phyloP scores from a whole-genome alignment of 2,329 filamentous ascomycete species.

The Tolypocladium paradoxum region DNA sequence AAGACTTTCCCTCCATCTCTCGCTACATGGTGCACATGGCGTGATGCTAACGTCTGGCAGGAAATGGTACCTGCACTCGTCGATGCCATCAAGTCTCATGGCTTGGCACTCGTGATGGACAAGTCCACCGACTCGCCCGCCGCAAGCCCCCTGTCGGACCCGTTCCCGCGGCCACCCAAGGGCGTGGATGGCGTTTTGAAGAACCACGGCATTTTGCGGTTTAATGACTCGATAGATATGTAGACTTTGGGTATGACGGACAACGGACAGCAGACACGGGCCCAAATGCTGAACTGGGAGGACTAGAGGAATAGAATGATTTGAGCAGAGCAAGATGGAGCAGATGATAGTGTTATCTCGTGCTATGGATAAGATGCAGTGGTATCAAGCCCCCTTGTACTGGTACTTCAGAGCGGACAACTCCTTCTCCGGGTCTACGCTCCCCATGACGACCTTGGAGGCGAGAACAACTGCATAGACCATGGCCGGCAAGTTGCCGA shows the following conservation, averaged over 20 bases:
- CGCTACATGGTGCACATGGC: no score
- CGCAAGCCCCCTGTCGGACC: constrained; percentile 29
- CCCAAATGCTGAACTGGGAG: not conserved
- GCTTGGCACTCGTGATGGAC: constrained; percentile 84
- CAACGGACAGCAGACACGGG: not conserved
- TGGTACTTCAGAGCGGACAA: constrained; percentile 51
- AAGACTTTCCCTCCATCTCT: constrained; percentile 24
- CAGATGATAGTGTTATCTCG: no score
- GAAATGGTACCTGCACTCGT: constrained; percentile 88
- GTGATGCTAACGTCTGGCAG: constrained; percentile 32
- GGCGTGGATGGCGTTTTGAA: constrained; percentile 82
- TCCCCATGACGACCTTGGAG: constrained; percentile 55
- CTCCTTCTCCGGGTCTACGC: constrained; percentile 57
- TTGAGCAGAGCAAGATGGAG: not conserved
- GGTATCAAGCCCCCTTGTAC: constrained; percentile 51
- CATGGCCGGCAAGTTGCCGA: constrained; percentile 41
- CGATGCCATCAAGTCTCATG: constrained; percentile 88
- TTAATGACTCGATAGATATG: constrained; percentile 83
- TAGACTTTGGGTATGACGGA: constrained; percentile 18
- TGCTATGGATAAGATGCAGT: not conserved
- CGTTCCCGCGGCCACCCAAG: constrained; percentile 55
- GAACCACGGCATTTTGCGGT: constrained; percentile 77
- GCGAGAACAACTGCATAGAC: constrained; percentile 51
- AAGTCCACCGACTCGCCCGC: constrained; percentile 52
- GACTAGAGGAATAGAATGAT: not conserved